Base-by-base conservation (phyloP, 78 protist species). In the Anaeramoeba flamelloides region DNA sequence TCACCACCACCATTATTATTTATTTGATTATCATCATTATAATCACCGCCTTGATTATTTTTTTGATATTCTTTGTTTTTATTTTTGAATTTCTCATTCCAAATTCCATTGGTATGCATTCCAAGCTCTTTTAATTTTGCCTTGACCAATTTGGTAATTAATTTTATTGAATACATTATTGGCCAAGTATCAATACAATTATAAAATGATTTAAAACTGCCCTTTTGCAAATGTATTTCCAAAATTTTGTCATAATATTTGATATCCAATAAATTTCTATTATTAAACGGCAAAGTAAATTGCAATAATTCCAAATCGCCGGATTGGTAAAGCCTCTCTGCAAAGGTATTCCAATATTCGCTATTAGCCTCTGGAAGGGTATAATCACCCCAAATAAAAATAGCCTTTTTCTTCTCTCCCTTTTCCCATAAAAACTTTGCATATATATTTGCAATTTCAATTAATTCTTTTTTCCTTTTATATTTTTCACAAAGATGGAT, bases 121-220 rank as follows among this genome's bases (percentile, higher is more conserved):
- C n/a, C n/a, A n/a, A n/a, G n/a, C n/a, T n/a, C n/a, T n/a, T n/a
- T n/a, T n/a, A n/a, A n/a, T n/a, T n/a, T n/a, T n/a, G n/a, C n/a
- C n/a, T n/a, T n/a, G n/a, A n/a, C n/a, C n/a, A n/a, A n/a, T n/a
- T n/a, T n/a, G n/a, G n/a, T n/a, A n/a, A n/a, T 38, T 39, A 2
- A 32, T 0, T 36, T 39, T 22, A 78, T 12, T 1, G 40, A 39
- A 26, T 78, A 78, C 31, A 78, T 39, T 1, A 78, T 75, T 3
- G 80, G 80, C 80, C 80, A 78, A 22, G 40, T 38, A 38, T 74
- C 4, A n/a, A 78, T 38, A 36, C 80, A 30, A 31, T 78, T 38
- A 8, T 30, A 33, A 26, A 78, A 34, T 36, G 31, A 12, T 22
- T 2, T 39, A 38, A 64, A 38, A 26, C 8, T 30, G 17, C 32